phyloP scores from a whole-genome alignment of 2,329 filamentous ascomycete species.

The Teratosphaeriaceae sp. region DNA sequence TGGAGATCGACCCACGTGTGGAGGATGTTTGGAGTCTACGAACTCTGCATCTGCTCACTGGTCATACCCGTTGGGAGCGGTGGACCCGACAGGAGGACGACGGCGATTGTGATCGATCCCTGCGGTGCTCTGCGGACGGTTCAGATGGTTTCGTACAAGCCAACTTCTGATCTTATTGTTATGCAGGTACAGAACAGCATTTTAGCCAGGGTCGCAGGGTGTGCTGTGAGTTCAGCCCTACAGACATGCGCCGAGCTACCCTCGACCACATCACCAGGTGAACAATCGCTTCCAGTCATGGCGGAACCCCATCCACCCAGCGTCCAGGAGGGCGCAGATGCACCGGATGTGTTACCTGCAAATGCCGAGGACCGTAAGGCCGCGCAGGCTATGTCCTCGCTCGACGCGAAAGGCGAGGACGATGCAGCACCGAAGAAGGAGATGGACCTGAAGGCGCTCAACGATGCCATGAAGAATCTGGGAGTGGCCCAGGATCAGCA shows the following conservation, averaged over 20 bases:
- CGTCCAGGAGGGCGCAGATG: constrained; percentile 54
- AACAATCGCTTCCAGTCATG: constrained; percentile 39
- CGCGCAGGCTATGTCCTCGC: constrained; percentile 63
- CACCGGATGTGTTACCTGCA: constrained; percentile 46
- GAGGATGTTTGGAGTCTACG: too few species aligned
- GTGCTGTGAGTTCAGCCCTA: too few species aligned
- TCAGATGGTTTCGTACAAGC: too few species aligned
- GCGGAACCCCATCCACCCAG: constrained; percentile 54
- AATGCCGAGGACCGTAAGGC: constrained; percentile 74
- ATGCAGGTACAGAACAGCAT: not conserved
- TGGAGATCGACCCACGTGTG: too few species aligned
- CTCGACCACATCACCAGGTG: not conserved
- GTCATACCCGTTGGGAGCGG: too few species aligned
- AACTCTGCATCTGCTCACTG: too few species aligned
- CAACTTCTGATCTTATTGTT: too few species aligned
- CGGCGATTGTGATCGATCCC: too few species aligned
- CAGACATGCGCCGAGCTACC: not conserved
- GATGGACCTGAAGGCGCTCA: constrained; percentile 63
- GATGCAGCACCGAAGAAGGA: constrained; percentile 45
- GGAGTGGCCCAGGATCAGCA: constrained; percentile 37
- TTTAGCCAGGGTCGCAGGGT: too few species aligned
- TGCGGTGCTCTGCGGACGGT: too few species aligned
- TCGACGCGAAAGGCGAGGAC: constrained; percentile 53
- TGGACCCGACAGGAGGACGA: too few species aligned
- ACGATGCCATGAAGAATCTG: constrained; percentile 64